A percentile compares a stretch with the other conserved stretches of the same genome.
These are phyloP conservation scores for Podila horticola DNA, from an alignment of 192 early-diverging fungal genomes.

Conservation along the genomic window DNA sequence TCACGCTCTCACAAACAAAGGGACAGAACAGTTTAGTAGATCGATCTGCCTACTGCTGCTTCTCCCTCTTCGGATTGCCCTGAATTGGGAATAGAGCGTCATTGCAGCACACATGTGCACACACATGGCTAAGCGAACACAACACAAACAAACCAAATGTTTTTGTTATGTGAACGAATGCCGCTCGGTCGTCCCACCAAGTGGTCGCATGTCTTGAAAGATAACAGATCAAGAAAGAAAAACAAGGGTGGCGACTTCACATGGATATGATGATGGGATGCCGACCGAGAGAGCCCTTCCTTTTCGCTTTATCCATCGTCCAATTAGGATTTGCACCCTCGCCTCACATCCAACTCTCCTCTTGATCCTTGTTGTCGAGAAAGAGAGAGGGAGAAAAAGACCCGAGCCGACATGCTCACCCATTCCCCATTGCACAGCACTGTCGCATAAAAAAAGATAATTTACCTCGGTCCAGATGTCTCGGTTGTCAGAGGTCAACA, in stretches of 20 bases:
- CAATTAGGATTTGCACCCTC: neutral
- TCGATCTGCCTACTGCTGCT: conserved; percentile 4
- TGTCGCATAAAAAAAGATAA: neutral
- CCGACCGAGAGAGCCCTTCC: conserved; percentile 7
- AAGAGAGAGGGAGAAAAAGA: neutral
- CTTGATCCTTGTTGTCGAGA: neutral
- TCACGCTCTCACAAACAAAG: conserved; percentile 4
- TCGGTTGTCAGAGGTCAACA: conserved; percentile 92
- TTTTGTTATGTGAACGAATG: too few relatives aligned
- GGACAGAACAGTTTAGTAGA: too few relatives aligned
- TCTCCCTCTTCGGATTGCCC: conserved; percentile 28
- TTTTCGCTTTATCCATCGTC: neutral
- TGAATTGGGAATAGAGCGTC: conserved; percentile 15
- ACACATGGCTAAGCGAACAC: neutral
- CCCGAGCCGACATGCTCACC: neutral
- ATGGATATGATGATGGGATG: conserved; percentile 16
- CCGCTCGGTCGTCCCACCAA: neutral
- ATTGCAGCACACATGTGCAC: neutral
- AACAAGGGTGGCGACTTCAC: neutral
- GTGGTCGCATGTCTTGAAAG: neutral
- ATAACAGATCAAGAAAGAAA: too few relatives aligned
- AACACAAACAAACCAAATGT: too few relatives aligned
- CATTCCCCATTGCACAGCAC: too few relatives aligned
- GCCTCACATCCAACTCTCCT: neutral
- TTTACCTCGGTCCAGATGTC: conserved; percentile 89